Evolutionary conservation across 1,284 basidiomycete genomes (phyloP).

Genomic region (Ceratobasidium sp.): DNA sequence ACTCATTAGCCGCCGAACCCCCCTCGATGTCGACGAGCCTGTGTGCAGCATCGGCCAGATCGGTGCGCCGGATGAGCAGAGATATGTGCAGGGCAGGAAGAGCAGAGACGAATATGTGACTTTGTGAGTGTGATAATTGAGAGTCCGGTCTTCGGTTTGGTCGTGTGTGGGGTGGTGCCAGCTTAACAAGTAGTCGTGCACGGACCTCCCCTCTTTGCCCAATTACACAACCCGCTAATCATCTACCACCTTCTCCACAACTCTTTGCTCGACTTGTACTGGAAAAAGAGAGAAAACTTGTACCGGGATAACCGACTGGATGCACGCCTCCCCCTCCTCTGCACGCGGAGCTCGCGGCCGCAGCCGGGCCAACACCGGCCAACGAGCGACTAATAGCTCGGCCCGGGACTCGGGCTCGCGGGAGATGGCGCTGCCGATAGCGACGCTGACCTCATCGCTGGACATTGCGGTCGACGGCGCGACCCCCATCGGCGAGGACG

Average conservation of each 20-base stretch:
- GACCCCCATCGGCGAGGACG: conserved; percentile 29
- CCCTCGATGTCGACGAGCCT: background rate
- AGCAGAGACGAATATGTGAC: background rate
- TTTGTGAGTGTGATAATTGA: background rate
- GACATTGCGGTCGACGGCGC: conserved; percentile 35
- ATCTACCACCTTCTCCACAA: background rate
- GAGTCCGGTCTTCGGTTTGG: conserved; percentile 23
- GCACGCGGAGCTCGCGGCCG: conserved; percentile 20
- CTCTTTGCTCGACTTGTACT: conserved; percentile 4
- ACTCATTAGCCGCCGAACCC: conserved; percentile 38
- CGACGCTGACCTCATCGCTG: conserved; percentile 37
- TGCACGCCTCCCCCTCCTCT: conserved; percentile 28
- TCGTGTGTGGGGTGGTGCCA: conserved; percentile 23
- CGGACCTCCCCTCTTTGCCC: conserved; percentile 17
- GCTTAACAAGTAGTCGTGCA: conserved; percentile 29
- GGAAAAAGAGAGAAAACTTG: too few species aligned
- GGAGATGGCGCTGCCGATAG: conserved; percentile 20
- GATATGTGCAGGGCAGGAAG: background rate
- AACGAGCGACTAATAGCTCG: conserved; percentile 1
- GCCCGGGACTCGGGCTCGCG: background rate
- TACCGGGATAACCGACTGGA: background rate
- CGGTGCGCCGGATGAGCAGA: background rate
- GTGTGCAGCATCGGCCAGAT: conserved; percentile 1
- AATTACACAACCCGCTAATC: conserved; percentile 18
- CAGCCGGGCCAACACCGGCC: conserved; percentile 15